Conservation (phyloP, 1,284 basidiomycete species). For the Moesziomyces antarcticus region DNA sequence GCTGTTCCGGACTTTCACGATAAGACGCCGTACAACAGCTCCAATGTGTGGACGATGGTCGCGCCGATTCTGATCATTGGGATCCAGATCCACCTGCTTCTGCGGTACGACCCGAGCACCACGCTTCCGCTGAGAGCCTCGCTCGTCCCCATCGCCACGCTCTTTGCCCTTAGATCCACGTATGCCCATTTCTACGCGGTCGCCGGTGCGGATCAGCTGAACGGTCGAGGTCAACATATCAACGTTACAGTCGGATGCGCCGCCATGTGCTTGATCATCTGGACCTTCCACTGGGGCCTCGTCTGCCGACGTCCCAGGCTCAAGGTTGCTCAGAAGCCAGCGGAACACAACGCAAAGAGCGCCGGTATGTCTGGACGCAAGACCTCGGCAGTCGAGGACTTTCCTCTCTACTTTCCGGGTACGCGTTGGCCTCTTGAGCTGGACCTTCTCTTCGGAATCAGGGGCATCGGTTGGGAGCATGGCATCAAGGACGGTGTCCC, state of each 20-base stretch:
- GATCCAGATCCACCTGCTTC: slow-evolving; percentile 34
- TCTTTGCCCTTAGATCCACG: slow-evolving; percentile 15
- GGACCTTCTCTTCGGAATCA: slow-evolving; percentile 35
- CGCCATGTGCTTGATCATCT: slow-evolving; percentile 8
- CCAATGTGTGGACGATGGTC: slow-evolving; percentile 13
- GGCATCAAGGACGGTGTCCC: slow-evolving; percentile 26
- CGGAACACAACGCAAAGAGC: slow-evolving; percentile 1
- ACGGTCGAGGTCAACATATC: slow-evolving; percentile 24
- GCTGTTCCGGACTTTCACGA: slow-evolving; percentile 27
- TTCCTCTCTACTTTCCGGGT: slow-evolving; percentile 39
- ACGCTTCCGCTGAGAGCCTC: slow-evolving; percentile 22
- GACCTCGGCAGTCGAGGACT: not conserved
- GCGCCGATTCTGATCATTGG: slow-evolving; percentile 13
- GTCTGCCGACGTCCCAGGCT: slow-evolving; percentile 10
- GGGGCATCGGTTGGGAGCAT: slow-evolving; percentile 47
- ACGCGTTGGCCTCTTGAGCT: slow-evolving; percentile 31
- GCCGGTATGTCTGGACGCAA: not conserved
- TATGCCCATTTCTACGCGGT: slow-evolving; percentile 25
- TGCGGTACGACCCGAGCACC: slow-evolving; percentile 18
- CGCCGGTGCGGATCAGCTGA: slow-evolving; percentile 15
- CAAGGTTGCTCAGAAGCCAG: not conserved
- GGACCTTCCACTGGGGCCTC: slow-evolving; percentile 21
- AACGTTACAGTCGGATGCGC: slow-evolving; percentile 24
- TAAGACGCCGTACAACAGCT: slow-evolving; percentile 17
- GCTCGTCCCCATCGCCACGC: slow-evolving; percentile 20